Evolutionary conservation across 1,284 basidiomycete genomes (phyloP), one percentile per base, ranked within the genome.

Genomic region (Cerrena zonata): DNA sequence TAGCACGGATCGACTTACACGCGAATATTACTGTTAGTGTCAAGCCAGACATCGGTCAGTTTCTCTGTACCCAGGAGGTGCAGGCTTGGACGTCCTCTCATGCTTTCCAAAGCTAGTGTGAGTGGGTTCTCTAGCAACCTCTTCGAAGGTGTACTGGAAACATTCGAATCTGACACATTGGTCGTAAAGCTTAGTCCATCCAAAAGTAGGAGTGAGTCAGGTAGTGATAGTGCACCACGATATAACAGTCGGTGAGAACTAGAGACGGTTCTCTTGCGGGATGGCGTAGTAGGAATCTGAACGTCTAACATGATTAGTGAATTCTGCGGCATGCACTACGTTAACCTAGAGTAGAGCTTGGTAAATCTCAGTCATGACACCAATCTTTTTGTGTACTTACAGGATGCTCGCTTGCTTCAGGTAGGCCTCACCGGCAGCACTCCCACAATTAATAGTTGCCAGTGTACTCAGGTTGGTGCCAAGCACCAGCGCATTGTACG

Each of bases 181-280:
- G 65, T 77, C 1, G 76, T 75, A 59, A 90, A 90, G 2, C 84
- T 82, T 23, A 90, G 63, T 5, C 87, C 87, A 58, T 89, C 87
- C 27, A 89, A 77, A 2, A 77, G 67, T 18, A 89, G 66, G 47
- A 84, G 70, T 0, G 87, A 89, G 58, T 87, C 86, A 2, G 85
- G 81, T 0, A 89, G 63, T 2, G 84, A 81, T n/a, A 90, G 73
- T 0, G 86, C 77, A 4, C 87, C 87, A 39, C 86, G 80, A 60
- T 89, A 90, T 18, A 90, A 74, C 0, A 89, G 73, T 43, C 86
- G 82, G 38, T 68, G 67, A 10, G 47, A 5, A 44, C 19, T 40
- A 18, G 39, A 18, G 15, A 18, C 19, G 10, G 7, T 7, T 22
- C 39, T 7, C 10, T 7, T 10, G 18, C 19, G 39, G 5, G 39